phyloP scores from a whole-genome alignment of 805 yeast genomes.

The Scheffersomyces amazonensis region DNA sequence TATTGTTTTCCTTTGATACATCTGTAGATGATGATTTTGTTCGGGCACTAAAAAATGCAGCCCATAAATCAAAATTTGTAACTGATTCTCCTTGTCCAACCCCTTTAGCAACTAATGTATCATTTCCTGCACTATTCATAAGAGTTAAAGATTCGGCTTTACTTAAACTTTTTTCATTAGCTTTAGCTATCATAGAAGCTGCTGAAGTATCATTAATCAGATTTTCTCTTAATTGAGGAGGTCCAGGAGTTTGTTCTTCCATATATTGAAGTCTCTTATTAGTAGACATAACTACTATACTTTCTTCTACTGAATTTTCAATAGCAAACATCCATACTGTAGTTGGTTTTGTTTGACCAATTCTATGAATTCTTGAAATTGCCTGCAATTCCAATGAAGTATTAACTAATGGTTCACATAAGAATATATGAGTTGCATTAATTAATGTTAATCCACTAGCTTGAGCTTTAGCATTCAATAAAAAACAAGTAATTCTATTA shows the following conservation, averaged over 20 bases:
- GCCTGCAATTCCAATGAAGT: conserved; percentile 89
- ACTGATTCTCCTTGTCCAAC: conserved; percentile 58
- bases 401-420: conserved; percentile 91
- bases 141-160: conserved; percentile 54
- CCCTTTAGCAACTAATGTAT: conserved; percentile 42
- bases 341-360: conserved; percentile 81
- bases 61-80: conserved; percentile 58
- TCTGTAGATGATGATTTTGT: too few relatives aligned
- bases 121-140: conserved; percentile 48
- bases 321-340: conserved; percentile 92
- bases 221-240: neutral
- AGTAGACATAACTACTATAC: conserved; percentile 68
- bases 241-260: conserved; percentile 13
- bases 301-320: conserved; percentile 83
- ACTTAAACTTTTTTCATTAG: conserved; percentile 32
- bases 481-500: conserved; percentile 71
- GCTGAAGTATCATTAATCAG: neutral
- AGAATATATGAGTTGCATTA: conserved; percentile 87
- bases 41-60: conserved; percentile 48
- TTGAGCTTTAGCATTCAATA: conserved; percentile 80
- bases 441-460: conserved; percentile 89
- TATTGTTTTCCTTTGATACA: too few relatives aligned
- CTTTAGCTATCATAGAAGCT: conserved; percentile 8
- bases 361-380: conserved; percentile 85
- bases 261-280: conserved; percentile 51